Conservation (phyloP, 768 basidiomycete genomes). For the Panaeolus cyanescens region DNA sequence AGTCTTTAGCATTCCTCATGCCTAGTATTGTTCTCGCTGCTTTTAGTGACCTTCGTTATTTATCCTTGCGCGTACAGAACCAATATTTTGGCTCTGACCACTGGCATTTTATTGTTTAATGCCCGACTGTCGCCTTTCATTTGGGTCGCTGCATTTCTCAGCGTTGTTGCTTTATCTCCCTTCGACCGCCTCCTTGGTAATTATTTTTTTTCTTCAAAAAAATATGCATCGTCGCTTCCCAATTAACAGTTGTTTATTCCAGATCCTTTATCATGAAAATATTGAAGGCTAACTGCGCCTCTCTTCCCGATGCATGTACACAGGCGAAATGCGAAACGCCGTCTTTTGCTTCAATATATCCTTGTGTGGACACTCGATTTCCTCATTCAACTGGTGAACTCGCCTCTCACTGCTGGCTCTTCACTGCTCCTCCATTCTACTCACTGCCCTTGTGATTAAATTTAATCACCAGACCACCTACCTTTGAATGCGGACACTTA, state of each 20-base stretch:
- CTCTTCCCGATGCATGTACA: background rate
- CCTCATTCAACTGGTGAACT: background rate
- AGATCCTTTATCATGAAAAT: too few relatives aligned
- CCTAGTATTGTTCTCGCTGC: background rate
- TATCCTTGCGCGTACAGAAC: background rate
- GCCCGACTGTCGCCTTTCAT: background rate
- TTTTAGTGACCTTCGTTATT: background rate
- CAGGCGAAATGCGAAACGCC: background rate
- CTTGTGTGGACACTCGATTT: background rate
- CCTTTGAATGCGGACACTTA: background rate
- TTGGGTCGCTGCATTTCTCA: background rate
- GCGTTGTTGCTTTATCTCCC: background rate
- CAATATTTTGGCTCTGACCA: background rate
- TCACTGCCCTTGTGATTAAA: background rate
- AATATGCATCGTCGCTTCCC: too few relatives aligned
- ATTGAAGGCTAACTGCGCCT: background rate
- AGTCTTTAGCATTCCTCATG: background rate
- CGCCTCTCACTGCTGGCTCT: background rate
- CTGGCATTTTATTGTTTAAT: background rate
- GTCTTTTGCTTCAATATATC: background rate
- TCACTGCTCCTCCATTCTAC: background rate
- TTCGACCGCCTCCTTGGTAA: background rate
- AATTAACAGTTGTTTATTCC: too few relatives aligned
- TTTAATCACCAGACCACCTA: background rate
- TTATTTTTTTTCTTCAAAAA: background rate